Conservation (phyloP, 2,329 filamentous ascomycete species). For the Alternaria conjuncta region DNA sequence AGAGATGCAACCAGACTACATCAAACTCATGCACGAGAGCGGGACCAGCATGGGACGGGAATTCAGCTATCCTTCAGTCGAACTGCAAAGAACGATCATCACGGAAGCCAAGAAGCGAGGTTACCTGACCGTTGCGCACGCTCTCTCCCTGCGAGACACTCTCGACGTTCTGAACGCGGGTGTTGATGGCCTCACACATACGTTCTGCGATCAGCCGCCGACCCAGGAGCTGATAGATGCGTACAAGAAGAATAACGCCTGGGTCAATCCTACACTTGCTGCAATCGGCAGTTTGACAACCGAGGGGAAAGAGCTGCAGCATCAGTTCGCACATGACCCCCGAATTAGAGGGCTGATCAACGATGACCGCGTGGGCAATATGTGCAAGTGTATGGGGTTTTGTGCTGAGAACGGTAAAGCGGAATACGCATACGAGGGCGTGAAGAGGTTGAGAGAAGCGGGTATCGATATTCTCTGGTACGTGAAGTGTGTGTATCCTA, state of each 20-base stretch:
- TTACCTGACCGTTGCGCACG: conserved; percentile 51
- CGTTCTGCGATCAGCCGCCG: conserved; percentile 50
- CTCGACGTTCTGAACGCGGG: conserved; percentile 51
- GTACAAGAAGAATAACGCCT: conserved; percentile 52
- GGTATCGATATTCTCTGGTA: conserved; percentile 53
- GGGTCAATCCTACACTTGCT: conserved; percentile 53
- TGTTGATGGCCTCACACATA: conserved; percentile 54
- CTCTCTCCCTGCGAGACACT: conserved; percentile 49
- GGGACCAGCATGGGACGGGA: conserved; percentile 49
- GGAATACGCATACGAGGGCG: conserved; percentile 52
- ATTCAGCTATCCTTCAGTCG: conserved; percentile 50
- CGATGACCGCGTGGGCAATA: conserved; percentile 39
- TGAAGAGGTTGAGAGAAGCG: conserved; percentile 47
- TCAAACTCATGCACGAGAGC: conserved; percentile 61
- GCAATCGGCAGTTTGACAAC: conserved; percentile 50
- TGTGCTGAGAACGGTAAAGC: conserved; percentile 40
- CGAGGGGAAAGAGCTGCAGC: conserved; percentile 49
- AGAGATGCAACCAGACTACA: conserved; percentile 55
- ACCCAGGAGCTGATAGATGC: conserved; percentile 50
- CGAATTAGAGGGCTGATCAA: conserved; percentile 44
- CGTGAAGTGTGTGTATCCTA: background rate
- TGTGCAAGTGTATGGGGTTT: conserved; percentile 54
- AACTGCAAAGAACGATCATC: conserved; percentile 56
- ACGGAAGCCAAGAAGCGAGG: conserved; percentile 48
- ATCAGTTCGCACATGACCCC: conserved; percentile 51